phyloP scores from a whole-genome alignment of 116 monocot genomes.

The Dioscorea cayenensis region DNA sequence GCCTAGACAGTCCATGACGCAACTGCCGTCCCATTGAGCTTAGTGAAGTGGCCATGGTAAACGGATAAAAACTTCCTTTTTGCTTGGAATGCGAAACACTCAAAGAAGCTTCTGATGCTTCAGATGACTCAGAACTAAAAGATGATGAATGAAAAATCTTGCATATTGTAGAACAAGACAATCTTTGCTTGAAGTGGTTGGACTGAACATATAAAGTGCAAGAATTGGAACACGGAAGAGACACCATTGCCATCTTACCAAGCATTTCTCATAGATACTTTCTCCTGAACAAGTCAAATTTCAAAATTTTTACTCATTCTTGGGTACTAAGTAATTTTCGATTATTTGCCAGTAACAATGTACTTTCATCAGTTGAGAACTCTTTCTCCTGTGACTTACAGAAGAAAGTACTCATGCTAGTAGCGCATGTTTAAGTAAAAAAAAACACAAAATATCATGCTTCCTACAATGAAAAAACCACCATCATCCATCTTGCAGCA shows the following conservation, averaged over 20 bases:
- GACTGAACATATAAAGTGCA: background rate
- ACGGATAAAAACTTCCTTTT: constrained; percentile 18
- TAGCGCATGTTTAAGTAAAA: too few relatives aligned
- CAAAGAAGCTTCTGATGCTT: constrained; percentile 6
- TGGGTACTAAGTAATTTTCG: background rate
- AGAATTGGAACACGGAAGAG: background rate
- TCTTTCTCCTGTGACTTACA: too few relatives aligned
- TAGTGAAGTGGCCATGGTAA: constrained; percentile 21
- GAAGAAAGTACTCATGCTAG: too few relatives aligned
- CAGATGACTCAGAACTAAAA: constrained; percentile 12
- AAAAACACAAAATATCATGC: too few relatives aligned
- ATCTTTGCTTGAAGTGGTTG: constrained; percentile 13
- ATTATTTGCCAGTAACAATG: background rate
- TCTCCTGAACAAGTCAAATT: background rate
- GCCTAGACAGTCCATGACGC: constrained; percentile 25
- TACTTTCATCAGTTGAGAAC: background rate
- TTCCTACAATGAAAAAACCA: too few relatives aligned
- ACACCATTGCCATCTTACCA: background rate
- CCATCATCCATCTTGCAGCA: too few relatives aligned
- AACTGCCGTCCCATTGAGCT: constrained; percentile 36
- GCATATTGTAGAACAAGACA: constrained; percentile 10
- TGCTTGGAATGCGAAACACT: constrained; percentile 12
- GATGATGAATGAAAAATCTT: constrained; percentile 16
- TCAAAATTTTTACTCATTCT: background rate
- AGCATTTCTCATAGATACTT: background rate